Base-by-base conservation (phyloP, 2,329 filamentous ascomycete species). In the Leptographium lundbergii region DNA sequence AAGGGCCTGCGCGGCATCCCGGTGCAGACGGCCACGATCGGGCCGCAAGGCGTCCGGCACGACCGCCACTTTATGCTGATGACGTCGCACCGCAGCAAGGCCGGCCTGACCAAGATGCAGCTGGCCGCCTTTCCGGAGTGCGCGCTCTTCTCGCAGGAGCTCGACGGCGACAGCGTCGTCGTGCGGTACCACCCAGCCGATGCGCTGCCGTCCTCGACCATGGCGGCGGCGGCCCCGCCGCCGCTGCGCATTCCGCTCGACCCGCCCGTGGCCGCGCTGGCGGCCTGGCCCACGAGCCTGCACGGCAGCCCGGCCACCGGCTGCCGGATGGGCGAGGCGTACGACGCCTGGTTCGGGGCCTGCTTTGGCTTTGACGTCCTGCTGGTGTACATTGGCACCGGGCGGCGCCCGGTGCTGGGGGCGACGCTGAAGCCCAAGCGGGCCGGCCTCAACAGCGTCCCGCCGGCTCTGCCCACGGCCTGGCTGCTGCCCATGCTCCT, bases 21-120 rank as follows among this genome's bases (percentile, higher is more conserved):
- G 22, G 72, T 89, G 36, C 61, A 74, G 5, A 69, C 72, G 0
- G 77, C 84, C 3, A 70, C 71, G n/a, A 70, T 89, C 54, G 80
- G 79, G 6, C 74, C 76, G n/a, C 78, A 82, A 62, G 86, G 87
- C 17, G 75, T 89, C 64, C 73, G 75, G 48, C 73, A 87, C 67
- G 87, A 91, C 72, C 80, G 87, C 11, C 76, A 76, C 39, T 90
- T 88, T 71, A 88, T 90, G 81, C 77, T 90, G 4, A 77, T 82
- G 62, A 80, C 79, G 64, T 73, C 80, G 1, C 45, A 54, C 22
- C 54, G 63, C 67, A 73, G 22, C 65, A 71, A 51, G 39, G 69
- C 72, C 48, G 73, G 66, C 22, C 66, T 81, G 32, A 70, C 74
- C 61, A 84, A 84, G 65, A 78, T 90, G 69, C 82, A 86, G 66